Conservation (phyloP, 2,329 filamentous ascomycete genomes). For the Zarea fungicola region DNA sequence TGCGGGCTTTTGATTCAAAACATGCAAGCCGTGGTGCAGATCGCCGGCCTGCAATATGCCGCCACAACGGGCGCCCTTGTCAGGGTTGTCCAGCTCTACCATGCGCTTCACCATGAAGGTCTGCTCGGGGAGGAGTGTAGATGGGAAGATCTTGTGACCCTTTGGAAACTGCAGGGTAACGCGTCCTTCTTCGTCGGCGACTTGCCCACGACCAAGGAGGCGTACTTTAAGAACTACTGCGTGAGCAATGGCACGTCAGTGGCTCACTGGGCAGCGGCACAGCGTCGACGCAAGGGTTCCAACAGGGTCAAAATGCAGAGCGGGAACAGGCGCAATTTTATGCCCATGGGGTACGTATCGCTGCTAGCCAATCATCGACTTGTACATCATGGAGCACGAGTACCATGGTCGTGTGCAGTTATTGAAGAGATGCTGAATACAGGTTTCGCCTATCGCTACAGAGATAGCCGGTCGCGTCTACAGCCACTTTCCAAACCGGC, state of each 20-base stretch:
- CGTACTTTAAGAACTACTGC: conserved; percentile 20
- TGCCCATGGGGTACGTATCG: background rate
- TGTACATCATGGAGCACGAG: background rate
- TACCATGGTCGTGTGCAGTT: background rate
- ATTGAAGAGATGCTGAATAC: background rate
- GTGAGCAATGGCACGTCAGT: conserved; percentile 18
- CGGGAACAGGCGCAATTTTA: conserved; percentile 17
- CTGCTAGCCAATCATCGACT: background rate
- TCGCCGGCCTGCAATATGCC: conserved; percentile 12
- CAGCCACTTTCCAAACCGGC: background rate
- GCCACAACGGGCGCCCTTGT: conserved; percentile 17
- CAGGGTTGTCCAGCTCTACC: conserved; percentile 18
- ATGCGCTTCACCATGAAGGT: conserved; percentile 19
- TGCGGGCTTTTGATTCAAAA: conserved; percentile 20
- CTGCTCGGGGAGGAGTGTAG: conserved; percentile 4
- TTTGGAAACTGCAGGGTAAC: conserved; percentile 17
- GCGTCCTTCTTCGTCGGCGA: conserved; percentile 20
- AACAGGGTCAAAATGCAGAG: conserved; percentile 9
- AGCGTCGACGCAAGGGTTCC: conserved; percentile 10
- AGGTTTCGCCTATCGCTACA: background rate
- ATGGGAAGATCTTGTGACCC: conserved; percentile 17
- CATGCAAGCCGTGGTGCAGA: conserved; percentile 17
- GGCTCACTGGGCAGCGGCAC: conserved; percentile 16
- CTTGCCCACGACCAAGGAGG: conserved; percentile 15
- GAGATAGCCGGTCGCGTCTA: background rate